A percentile compares a stretch with the other conserved stretches of the same genome.
These are phyloP conservation scores for Drosera spatulata DNA, from an alignment of 179 eudicot genomes.

Conservation along the genomic window DNA sequence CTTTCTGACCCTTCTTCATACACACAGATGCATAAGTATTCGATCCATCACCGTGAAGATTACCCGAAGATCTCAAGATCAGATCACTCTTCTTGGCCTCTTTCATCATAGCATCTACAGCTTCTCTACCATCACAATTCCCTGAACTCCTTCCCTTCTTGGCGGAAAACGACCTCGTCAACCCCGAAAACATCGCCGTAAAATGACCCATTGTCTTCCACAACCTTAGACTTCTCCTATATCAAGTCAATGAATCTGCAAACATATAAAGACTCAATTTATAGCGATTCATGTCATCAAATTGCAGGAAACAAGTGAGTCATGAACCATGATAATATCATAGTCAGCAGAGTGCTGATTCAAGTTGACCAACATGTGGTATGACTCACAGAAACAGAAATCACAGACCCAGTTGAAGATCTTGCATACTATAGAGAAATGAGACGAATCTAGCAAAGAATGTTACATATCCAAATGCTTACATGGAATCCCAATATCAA, in stretches of 20 bases:
- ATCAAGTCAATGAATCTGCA: background rate
- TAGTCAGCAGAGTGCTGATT: too few relatives aligned
- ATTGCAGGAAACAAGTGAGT: too few relatives aligned
- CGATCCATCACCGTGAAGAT: conserved; percentile 44
- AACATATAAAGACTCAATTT: background rate
- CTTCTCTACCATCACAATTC: conserved; percentile 46
- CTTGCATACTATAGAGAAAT: background rate
- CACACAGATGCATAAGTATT: conserved; percentile 62
- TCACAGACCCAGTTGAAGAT: background rate
- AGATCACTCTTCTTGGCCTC: conserved; percentile 76
- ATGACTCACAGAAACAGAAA: too few relatives aligned
- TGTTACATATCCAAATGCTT: background rate
- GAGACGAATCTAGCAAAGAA: background rate
- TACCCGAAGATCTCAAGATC: conserved; percentile 65
- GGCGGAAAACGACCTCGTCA: conserved; percentile 53
- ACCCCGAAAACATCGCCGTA: conserved; percentile 73
- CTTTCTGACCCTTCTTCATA: conserved; percentile 72
- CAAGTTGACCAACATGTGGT: too few relatives aligned
- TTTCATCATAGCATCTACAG: conserved; percentile 49
- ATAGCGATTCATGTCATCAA: too few relatives aligned
- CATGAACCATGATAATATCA: too few relatives aligned
- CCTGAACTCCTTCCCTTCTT: conserved; percentile 38
- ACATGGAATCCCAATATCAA: background rate
- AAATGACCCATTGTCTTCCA: conserved; percentile 62
- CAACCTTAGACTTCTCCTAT: background rate